Evolutionary conservation across 1,139 yeast species (phyloP).

Genomic region (Diutina siamensis): DNA sequence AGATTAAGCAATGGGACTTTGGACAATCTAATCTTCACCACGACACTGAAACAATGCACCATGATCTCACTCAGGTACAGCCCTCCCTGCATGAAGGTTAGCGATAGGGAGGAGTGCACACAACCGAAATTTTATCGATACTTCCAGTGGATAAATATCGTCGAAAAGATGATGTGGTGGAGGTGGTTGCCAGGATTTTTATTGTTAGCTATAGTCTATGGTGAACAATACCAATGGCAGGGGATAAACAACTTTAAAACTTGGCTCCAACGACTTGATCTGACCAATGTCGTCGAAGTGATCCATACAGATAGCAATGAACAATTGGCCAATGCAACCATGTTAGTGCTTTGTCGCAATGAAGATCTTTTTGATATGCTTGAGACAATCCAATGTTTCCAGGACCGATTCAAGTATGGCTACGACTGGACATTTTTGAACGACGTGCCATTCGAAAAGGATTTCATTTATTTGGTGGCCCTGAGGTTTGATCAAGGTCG

Average conservation of each 20-base stretch:
- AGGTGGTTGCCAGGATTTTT: too few species aligned
- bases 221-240: not conserved
- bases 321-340: conserved; percentile 37
- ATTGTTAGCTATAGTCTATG: not conserved
- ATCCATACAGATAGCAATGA: not conserved
- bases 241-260: not conserved
- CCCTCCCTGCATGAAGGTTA: too few species aligned
- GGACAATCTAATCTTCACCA: too few species aligned
- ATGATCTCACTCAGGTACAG: too few species aligned
- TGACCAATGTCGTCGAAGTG: not conserved
- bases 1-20: too few species aligned
- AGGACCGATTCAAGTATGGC: conserved; percentile 58
- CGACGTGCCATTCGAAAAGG: conserved; percentile 47
- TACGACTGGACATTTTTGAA: conserved; percentile 76
- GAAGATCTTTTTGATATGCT: conserved; percentile 53
- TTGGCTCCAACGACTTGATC: not conserved
- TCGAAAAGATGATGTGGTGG: too few species aligned
- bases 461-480: conserved; percentile 38
- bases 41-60: too few species aligned
- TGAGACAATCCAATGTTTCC: conserved; percentile 54
- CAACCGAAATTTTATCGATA: too few species aligned
- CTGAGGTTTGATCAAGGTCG: conserved; percentile 41
- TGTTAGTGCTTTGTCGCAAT: conserved; percentile 65
- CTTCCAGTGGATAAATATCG: too few species aligned
- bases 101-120: too few species aligned